Conservation (phyloP, 371 early-diverging fungal genomes). For the Syncephalis fuscata region DNA sequence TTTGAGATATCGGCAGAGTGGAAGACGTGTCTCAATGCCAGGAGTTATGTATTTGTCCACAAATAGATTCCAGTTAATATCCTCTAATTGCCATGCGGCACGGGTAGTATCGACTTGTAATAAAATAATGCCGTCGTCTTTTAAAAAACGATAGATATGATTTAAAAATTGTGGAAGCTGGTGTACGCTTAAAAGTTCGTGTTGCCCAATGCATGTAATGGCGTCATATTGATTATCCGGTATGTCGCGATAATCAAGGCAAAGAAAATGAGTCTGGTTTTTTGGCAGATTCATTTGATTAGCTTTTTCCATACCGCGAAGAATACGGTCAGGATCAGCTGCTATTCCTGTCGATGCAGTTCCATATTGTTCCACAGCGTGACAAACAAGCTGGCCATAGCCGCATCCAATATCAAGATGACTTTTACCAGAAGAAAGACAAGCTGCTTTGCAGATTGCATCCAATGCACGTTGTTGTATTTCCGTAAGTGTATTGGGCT, state of each 20-base stretch:
- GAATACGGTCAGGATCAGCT: constrained; percentile 78
- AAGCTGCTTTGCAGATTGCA: constrained; percentile 71
- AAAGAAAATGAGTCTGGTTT: constrained; percentile 38
- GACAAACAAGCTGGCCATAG: constrained; percentile 92
- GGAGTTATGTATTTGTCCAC: constrained; percentile 98
- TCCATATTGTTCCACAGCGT: constrained; percentile 77
- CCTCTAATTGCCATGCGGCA: constrained; percentile 75
- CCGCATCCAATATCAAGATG: constrained; percentile 96
- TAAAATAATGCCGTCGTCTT: constrained; percentile 95
- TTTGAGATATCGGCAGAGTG: constrained; percentile 80
- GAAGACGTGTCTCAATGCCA: constrained; percentile 94
- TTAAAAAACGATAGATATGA: constrained; percentile 84
- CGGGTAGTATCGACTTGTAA: constrained; percentile 95
- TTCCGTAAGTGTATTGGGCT: constrained; percentile 75
- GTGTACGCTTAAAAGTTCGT: constrained; percentile 94
- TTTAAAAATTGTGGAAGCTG: constrained; percentile 80
- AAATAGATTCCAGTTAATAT: constrained; percentile 85
- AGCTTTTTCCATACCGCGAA: constrained; percentile 68
- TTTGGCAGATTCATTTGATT: constrained; percentile 26
- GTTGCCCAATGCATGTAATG: constrained; percentile 94
- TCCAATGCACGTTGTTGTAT: constrained; percentile 90
- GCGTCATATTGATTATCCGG: constrained; percentile 79
- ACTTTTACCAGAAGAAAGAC: constrained; percentile 74
- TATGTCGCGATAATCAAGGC: constrained; percentile 93
- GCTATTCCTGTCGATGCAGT: constrained; percentile 88